Percentiles rank a stretch among this genome's conserved stretches.
Conservation (phyloP, 345 rosid species). For the Sonneratia caseolaris region DNA sequence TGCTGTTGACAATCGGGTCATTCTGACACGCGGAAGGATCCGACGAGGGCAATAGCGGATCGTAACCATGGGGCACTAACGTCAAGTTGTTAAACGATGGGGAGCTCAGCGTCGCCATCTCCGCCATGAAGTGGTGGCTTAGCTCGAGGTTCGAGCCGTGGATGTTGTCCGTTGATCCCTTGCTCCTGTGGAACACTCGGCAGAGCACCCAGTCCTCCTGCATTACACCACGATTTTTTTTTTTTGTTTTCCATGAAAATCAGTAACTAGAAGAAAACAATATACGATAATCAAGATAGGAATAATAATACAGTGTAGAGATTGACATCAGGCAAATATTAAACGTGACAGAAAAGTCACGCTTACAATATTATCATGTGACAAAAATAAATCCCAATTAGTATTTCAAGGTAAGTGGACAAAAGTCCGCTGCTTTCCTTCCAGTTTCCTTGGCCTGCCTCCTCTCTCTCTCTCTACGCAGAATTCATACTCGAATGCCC, state of each 20-base stretch:
- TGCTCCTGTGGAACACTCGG: slow-evolving; percentile 77
- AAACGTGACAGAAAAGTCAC: too few species aligned
- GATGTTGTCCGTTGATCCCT: slow-evolving; percentile 16
- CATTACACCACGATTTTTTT: too few species aligned
- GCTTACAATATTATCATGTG: too few species aligned
- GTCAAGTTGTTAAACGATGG: slow-evolving; percentile 8
- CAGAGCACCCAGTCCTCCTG: slow-evolving; percentile 99
- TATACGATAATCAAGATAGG: too few species aligned
- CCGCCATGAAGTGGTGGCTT: slow-evolving; percentile 22
- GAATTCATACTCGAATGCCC: too few species aligned
- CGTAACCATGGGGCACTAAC: slow-evolving; percentile 4
- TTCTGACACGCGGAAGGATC: slow-evolving; percentile 1
- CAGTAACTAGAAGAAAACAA: too few species aligned
- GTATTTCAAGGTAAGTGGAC: background rate
- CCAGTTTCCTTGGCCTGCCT: background rate
- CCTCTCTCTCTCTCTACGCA: background rate
- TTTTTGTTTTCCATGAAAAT: too few species aligned
- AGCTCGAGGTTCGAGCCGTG: slow-evolving; percentile 8
- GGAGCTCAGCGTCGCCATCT: slow-evolving; percentile 16
- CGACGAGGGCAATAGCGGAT: slow-evolving; percentile 16
- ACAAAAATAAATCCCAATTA: too few species aligned
- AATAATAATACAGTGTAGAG: too few species aligned
- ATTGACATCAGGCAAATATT: too few species aligned
- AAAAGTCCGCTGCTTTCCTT: background rate
- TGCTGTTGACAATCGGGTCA: slow-evolving; percentile 1